Base-by-base conservation (phyloP, 1,139 yeast species). In the Blastobotrys indianensis region DNA sequence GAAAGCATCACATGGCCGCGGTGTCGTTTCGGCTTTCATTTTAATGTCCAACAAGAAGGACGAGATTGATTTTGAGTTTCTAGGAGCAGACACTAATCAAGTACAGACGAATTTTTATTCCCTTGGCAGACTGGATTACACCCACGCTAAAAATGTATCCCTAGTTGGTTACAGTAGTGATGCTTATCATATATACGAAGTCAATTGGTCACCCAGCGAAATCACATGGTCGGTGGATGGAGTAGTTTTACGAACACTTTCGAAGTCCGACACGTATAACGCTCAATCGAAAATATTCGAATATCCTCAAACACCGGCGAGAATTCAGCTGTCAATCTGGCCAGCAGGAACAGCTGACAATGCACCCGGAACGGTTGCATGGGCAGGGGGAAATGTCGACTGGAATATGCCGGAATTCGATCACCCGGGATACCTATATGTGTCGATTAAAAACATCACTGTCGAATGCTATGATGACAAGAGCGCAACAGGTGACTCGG, bases 371-470 rank as follows among this genome's bases (percentile, higher is more conserved):
- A 90, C 97, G 13, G 73, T 82, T 53, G 83, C 77, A 54, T 90
- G 97, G 97, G 95, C 97, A 33, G 97, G 97, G 62, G 97, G 97
- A 61, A 69, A 60, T 4, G 78, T 88, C 49, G 76, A 87, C 69
- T 90, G 97, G 97, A 68, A 82, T 63, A 75, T 92, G 30, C 65
- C 72, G 4, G 96, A 87, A 65, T 78, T 87, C 51, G 58, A 72
- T 51, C 70, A 83, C 49, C 76, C 82, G 43, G 96, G 97, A 25
- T 88, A 87, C 69, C 82, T 79, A 67, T 86, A 79, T 61, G 80
- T 85, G 33, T 73, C 76, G 51, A 58, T 88, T 43, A 73, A 81
- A 58, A 74, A 76, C 42, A 70, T 86, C 33, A 68, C 74, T 10
- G 74, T 87, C 42, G 73, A 77, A 38, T 76, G 94, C 57, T 83